Evolutionary conservation across 148 eudicot species (phyloP).

Genomic region (Polygonum maritimum): DNA sequence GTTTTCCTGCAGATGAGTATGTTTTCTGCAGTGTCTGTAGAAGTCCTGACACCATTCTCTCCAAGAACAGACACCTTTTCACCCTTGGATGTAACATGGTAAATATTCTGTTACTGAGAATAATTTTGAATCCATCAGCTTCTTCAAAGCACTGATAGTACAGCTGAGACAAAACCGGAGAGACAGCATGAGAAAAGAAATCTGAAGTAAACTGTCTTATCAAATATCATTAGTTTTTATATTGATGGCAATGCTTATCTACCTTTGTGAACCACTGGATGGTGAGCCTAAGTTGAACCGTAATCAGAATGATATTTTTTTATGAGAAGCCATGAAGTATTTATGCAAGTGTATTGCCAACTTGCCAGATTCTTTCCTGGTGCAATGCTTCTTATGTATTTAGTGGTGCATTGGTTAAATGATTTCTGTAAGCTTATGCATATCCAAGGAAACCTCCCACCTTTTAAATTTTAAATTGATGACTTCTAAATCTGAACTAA

Average conservation of each 20-base stretch:
- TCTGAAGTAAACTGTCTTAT: background rate
- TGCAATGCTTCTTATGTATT: background rate
- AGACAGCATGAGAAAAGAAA: background rate
- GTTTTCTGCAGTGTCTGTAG: constrained; percentile 42
- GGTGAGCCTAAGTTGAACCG: background rate
- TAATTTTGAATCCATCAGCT: background rate
- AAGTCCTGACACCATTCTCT: constrained; percentile 43
- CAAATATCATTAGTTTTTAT: background rate
- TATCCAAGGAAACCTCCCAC: background rate
- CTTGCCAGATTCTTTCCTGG: too few species aligned
- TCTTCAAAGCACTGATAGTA: background rate
- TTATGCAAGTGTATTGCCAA: too few species aligned
- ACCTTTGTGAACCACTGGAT: background rate
- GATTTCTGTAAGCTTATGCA: background rate
- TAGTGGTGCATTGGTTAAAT: background rate
- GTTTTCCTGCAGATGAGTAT: constrained; percentile 36
- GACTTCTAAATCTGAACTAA: background rate
- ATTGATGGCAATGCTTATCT: background rate
- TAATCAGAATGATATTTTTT: background rate
- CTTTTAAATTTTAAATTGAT: background rate
- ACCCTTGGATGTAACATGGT: constrained; percentile 42
- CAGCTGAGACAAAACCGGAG: background rate
- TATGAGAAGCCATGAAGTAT: background rate
- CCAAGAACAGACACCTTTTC: constrained; percentile 25
- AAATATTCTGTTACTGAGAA: background rate